Evolutionary conservation across 2,329 filamentous ascomycete genomes (phyloP), one percentile per base, ranked within the genome.

Genomic region (Mycocentrospora acerina): DNA sequence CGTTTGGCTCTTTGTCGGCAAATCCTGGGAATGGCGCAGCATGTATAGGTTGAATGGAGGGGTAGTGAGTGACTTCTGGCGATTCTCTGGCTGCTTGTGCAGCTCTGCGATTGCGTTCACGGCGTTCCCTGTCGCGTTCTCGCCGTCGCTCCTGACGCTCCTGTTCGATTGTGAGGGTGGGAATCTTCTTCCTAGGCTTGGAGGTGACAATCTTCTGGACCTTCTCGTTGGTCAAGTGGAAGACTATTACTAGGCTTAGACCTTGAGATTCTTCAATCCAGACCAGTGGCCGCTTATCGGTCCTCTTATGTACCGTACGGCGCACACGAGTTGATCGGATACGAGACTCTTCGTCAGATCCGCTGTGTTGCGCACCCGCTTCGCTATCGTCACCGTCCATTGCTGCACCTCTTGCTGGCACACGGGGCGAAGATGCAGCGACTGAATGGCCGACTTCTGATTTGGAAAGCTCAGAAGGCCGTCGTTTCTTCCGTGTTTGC

Each of bases 11-110:
- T 51, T 87, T 88, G 53, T 96, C 91, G 45, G 86, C 86, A 50
- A 96, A 90, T 0, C 88, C 88, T 55, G 91, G 91, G 60, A 94
- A 91, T 1, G 88, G 86, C 44, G 89, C 85, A 1, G 82, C 81
- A 59, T 88, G 90, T 14, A 59, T 80, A 64, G 70, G 81, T 71
- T 67, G 84, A 61, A 67, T 84, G 61, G 78, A 72, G 39, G 80
- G 81, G 51, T 81, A 64, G 76, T 80, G 60, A 75, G 76, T 26
- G 63, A 71, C 43, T 22, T 74, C 71, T 18, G 60, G 59, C 25
- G 72, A 71, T 26, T 68, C 64, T 33, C 56, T 51, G 7, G 51
- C 54, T 19, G 57, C 67, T 54, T 51, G 69, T 55, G 41, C 78
- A 75, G 51, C 74, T 72, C 48, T 52, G 12, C 72, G 67, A 44